Evolutionary conservation across 352 stramenopile genomes (phyloP).

Genomic region (Phytophthora cryptogea): DNA sequence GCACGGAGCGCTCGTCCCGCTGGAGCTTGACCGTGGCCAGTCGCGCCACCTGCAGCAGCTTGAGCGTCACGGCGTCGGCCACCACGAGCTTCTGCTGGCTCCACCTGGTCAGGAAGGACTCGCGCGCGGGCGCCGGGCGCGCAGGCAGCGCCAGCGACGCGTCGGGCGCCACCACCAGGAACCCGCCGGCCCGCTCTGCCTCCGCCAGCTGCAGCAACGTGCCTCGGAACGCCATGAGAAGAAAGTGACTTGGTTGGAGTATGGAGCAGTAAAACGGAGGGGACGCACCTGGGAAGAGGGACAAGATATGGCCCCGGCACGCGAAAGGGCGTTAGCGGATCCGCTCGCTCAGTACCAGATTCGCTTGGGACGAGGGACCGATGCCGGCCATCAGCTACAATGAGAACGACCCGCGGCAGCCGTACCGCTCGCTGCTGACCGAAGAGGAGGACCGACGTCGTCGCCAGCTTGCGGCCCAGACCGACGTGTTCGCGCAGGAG

Average conservation of each 20-base stretch:
- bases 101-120: conserved; percentile 27
- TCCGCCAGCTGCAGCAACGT: conserved; percentile 56
- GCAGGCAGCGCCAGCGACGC: conserved; percentile 47
- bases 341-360: conserved; percentile 2
- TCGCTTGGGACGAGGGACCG: neutral
- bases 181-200: conserved; percentile 33
- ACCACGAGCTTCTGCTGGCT: conserved; percentile 62
- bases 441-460: neutral
- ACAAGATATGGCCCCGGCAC: conserved; percentile 6
- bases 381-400: conserved; percentile 3
- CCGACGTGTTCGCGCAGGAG: conserved; percentile 30
- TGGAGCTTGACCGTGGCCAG: conserved; percentile 47
- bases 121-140: neutral
- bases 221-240: conserved; percentile 70
- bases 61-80: conserved; percentile 50
- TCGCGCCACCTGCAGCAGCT: conserved; percentile 59
- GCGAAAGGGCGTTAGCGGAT: conserved; percentile 17
- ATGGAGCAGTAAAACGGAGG: conserved; percentile 3
- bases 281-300: neutral
- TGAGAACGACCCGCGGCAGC: neutral
- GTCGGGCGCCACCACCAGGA: conserved; percentile 58
- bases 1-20: conserved; percentile 41
- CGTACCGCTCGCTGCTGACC: neutral
- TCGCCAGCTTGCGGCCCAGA: neutral
- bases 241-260: neutral